phyloP scores from a whole-genome alignment of 2,329 filamentous ascomycete genomes.

The Colletotrichum salicis region DNA sequence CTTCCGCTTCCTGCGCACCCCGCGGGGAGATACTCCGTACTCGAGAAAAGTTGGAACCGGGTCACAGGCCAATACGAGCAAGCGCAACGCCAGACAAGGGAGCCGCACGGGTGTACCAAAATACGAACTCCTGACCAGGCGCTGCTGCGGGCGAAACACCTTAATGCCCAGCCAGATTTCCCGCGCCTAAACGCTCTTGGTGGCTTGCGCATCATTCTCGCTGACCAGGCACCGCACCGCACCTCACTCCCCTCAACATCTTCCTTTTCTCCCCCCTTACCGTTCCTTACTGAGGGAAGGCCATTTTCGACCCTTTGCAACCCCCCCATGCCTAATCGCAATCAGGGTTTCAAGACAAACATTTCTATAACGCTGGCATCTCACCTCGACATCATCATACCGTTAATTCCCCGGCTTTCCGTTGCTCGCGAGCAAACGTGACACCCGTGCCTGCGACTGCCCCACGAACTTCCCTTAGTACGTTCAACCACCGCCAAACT shows the following conservation, averaged over 20 bases:
- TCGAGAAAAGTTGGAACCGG: neutral
- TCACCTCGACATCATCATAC: neutral
- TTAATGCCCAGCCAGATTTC: constrained; percentile 2
- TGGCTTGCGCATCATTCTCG: constrained; percentile 9
- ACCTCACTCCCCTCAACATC: neutral
- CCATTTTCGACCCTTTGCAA: neutral
- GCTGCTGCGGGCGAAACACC: constrained; percentile 9
- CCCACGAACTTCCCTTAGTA: neutral
- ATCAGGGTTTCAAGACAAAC: constrained; percentile 24
- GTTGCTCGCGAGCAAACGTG: neutral
- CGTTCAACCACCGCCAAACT: constrained; percentile 1
- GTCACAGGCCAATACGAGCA: constrained; percentile 22
- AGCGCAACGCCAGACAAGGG: constrained; percentile 9
- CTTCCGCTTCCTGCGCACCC: neutral
- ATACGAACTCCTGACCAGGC: constrained; percentile 17
- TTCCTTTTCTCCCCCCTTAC: neutral
- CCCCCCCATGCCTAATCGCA: neutral
- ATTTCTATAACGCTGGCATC: neutral
- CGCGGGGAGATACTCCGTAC: neutral
- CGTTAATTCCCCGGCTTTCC: neutral
- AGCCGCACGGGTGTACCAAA: constrained; percentile 19
- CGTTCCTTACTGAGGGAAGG: neutral
- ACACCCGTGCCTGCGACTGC: neutral
- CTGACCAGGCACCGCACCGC: neutral
- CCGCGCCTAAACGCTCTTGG: constrained; percentile 8